A percentile compares a stretch with the other conserved stretches of the same genome.
Evolutionary conservation across 2,329 filamentous ascomycete genomes (phyloP).

Genomic region (Colletotrichum godetiae): DNA sequence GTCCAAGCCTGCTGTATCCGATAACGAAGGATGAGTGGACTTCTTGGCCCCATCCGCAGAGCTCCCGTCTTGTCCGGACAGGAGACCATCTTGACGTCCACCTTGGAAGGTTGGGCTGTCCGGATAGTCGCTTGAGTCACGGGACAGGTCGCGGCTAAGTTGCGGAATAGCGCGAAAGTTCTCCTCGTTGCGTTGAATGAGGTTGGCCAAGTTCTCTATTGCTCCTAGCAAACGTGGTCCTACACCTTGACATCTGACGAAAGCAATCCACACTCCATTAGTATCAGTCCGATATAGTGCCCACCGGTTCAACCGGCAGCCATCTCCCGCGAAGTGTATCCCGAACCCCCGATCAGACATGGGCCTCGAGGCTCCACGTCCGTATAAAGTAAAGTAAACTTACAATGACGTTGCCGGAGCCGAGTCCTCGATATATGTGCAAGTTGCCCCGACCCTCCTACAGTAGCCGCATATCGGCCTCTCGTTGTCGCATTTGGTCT

Average conservation of each 20-base stretch:
- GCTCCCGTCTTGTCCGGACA: constrained; percentile 3
- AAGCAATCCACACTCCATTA: not conserved
- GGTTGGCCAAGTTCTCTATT: constrained; percentile 32
- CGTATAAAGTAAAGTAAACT: not conserved
- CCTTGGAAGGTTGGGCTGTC: constrained; percentile 22
- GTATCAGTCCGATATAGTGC: constrained; percentile 4
- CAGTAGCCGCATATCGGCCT: constrained; percentile 51
- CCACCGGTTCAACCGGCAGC: not conserved
- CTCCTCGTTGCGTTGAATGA: constrained; percentile 34
- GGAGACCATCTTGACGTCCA: not conserved
- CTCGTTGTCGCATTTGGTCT: constrained; percentile 52
- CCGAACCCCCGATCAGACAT: not conserved
- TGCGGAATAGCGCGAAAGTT: constrained; percentile 33
- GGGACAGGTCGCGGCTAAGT: constrained; percentile 29
- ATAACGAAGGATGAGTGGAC: not conserved
- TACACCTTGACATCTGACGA: constrained; percentile 27
- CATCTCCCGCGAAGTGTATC: not conserved
- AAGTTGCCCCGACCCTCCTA: constrained; percentile 45
- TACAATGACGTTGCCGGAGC: constrained; percentile 28
- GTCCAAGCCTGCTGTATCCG: constrained; percentile 29
- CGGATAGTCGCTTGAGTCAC: constrained; percentile 30
- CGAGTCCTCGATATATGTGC: constrained; percentile 42
- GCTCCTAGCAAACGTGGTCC: constrained; percentile 27
- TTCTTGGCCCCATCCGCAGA: constrained; percentile 3
- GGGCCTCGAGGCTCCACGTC: not conserved